Evolutionary conservation across 805 yeast genomes (phyloP), one percentile per base, ranked within the genome.

Genomic region (Schwanniomyces vanrijiae): DNA sequence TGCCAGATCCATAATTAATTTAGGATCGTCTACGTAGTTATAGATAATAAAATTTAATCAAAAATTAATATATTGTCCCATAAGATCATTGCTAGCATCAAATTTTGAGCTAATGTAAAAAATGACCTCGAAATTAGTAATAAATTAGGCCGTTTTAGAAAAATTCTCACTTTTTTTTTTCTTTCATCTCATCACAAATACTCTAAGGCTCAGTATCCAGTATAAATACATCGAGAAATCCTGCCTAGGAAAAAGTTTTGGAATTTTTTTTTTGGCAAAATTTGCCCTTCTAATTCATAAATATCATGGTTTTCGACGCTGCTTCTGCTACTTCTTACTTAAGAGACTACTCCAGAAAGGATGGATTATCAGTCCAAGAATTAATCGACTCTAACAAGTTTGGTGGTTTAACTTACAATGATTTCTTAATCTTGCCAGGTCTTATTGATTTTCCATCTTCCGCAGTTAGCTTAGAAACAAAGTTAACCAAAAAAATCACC

Each of bases 391-490:
- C 97, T 43, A 75, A 82, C 58, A 69, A 75, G 59, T 86, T 94
- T 74, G 99, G 99, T 69, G 99, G 99, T 49, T 82, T 94, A 65
- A 94, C 99, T 56, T 94, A 94, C 78, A 94, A 94, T 66, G 99
- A 94, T 75, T 90, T 94, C 70, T 81, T 94, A 70, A 81, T 94
- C 59, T 82, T 94, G 61, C 99, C 99, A 56, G 97, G 98, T 54
- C 89, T 90, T 76, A 88, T 92, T 64, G 79, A 83, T 61, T 91
- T 91, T 77, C 88, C 97, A 52, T 82, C 97, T 25, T 77, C 85
- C 44, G 73, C 59, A 19, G 97, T 94, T 51, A 72, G 75, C 42
- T 78, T 92, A 66, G 96, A 91, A 59, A 80, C 96, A 54, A 87
- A 81, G 70, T 78, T 94, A 71, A 92, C 99, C 65, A 91, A 87